Percentiles rank a stretch among this genome's conserved stretches.
Conservation (phyloP, 768 basidiomycete genomes). For the Russula dissimulans region DNA sequence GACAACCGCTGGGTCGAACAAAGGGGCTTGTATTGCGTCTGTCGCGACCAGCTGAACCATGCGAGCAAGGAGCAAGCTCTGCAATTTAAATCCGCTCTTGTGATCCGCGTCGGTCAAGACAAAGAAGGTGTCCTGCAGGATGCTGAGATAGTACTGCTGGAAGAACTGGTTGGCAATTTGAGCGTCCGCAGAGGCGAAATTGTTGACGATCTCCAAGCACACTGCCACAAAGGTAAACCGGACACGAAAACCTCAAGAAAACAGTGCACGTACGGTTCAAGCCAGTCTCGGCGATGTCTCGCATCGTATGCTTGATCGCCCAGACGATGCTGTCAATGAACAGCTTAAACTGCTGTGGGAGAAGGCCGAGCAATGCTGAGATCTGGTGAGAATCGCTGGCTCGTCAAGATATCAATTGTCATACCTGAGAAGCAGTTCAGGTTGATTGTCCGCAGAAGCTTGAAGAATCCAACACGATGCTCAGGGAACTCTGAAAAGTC, state of each 20-base stretch:
- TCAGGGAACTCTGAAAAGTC: conserved; percentile 99
- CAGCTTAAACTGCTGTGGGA: conserved; percentile 90
- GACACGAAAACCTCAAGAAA: background rate
- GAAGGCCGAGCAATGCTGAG: conserved; percentile 75
- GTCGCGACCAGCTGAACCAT: conserved; percentile 89
- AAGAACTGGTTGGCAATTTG: conserved; percentile 86
- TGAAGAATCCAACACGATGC: conserved; percentile 95
- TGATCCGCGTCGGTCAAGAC: conserved; percentile 97
- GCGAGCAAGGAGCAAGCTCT: conserved; percentile 83
- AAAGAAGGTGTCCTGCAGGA: conserved; percentile 94
- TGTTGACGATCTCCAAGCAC: conserved; percentile 89
- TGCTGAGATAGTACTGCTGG: conserved; percentile 89
- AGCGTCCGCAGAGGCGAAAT: conserved; percentile 77
- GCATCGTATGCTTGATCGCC: conserved; percentile 99
- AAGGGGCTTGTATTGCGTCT: conserved; percentile 67
- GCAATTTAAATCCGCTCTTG: conserved; percentile 97
- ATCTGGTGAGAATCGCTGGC: background rate
- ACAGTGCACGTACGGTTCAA: conserved; percentile 48
- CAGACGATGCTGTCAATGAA: conserved; percentile 98
- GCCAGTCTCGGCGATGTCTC: conserved; percentile 92
- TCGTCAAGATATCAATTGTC: conserved; percentile 16
- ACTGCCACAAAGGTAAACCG: conserved; percentile 37
- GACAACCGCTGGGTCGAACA: conserved; percentile 73
- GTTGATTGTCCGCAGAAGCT: conserved; percentile 87
- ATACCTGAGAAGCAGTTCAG: conserved; percentile 90